Evolutionary conservation across 1,284 basidiomycete species (phyloP).

Genomic region (Mixia osmundae): DNA sequence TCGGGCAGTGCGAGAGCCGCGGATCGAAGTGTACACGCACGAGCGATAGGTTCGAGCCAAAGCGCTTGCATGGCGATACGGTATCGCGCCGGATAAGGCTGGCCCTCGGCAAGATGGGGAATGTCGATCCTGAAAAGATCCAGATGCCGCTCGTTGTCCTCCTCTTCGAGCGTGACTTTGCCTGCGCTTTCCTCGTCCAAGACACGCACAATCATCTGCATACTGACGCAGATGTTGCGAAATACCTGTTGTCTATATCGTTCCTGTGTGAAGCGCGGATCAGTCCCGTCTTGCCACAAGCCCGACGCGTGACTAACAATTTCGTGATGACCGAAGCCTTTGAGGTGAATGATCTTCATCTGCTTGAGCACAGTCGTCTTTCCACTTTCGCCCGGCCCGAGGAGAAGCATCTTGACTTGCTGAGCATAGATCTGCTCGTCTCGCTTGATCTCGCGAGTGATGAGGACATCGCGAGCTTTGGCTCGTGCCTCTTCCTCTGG

Average conservation of each 20-base stretch:
- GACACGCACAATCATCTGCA: constrained; percentile 55
- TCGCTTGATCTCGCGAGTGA: constrained; percentile 16
- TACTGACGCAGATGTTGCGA: constrained; percentile 65
- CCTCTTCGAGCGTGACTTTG: constrained; percentile 31
- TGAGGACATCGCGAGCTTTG: no score
- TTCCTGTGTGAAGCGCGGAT: no score
- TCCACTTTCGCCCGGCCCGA: constrained; percentile 5
- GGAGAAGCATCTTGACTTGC: constrained; percentile 17
- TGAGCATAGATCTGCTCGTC: constrained; percentile 13
- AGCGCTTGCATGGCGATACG: constrained; percentile 41
- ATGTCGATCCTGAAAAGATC: background rate
- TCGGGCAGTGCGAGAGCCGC: constrained; percentile 74
- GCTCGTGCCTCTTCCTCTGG: no score
- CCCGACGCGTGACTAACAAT: no score
- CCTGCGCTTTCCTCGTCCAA: constrained; percentile 76
- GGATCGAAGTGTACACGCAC: constrained; percentile 44
- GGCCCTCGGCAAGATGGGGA: constrained; percentile 15
- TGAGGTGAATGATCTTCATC: constrained; percentile 16
- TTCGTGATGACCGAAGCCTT: constrained; percentile 12
- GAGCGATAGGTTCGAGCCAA: constrained; percentile 55
- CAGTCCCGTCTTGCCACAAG: no score
- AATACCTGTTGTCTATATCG: constrained; percentile 57
- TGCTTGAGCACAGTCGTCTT: constrained; percentile 12
- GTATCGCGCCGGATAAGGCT: constrained; percentile 45
- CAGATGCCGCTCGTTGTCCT: constrained; percentile 27